Evolutionary conservation across 2,329 filamentous ascomycete genomes (phyloP).

Genomic region (Tolypocladium capitatum): DNA sequence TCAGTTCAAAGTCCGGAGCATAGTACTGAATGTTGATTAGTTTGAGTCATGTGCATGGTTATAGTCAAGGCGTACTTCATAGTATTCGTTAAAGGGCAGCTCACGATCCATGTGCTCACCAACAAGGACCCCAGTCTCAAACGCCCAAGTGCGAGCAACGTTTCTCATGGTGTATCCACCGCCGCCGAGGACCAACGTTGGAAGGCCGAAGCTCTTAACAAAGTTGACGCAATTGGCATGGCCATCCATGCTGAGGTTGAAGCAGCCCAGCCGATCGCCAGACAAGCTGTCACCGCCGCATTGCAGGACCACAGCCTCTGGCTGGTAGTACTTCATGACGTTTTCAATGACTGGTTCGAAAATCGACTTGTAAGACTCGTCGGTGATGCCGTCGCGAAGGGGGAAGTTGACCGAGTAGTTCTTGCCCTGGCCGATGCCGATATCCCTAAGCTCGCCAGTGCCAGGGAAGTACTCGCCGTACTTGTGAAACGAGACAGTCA

Average conservation of each 20-base stretch:
- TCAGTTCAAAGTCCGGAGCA: slow-evolving; percentile 77
- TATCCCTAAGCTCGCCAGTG: slow-evolving; percentile 75
- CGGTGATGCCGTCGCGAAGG: slow-evolving; percentile 82
- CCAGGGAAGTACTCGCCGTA: slow-evolving; percentile 95
- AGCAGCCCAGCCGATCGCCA: slow-evolving; percentile 86
- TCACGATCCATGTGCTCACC: slow-evolving; percentile 67
- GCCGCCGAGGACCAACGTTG: slow-evolving; percentile 84
- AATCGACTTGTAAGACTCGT: slow-evolving; percentile 76
- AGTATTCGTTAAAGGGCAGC: slow-evolving; percentile 96
- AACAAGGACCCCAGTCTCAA: slow-evolving; percentile 84
- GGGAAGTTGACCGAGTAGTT: slow-evolving; percentile 88
- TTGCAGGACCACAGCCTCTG: slow-evolving; percentile 85
- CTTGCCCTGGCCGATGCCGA: slow-evolving; percentile 76
- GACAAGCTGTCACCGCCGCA: slow-evolving; percentile 93
- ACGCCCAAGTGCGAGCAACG: slow-evolving; percentile 92
- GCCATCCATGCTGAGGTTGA: slow-evolving; percentile 93
- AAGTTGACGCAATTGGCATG: slow-evolving; percentile 91
- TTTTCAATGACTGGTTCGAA: slow-evolving; percentile 82
- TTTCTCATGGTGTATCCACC: slow-evolving; percentile 97
- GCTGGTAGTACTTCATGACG: slow-evolving; percentile 78
- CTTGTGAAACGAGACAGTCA: slow-evolving; percentile 91
- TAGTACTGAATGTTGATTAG: slow-evolving; percentile 53
- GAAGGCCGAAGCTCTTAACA: slow-evolving; percentile 73
- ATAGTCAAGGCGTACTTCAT: slow-evolving; percentile 39
- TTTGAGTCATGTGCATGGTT: neutral